Evolutionary conservation across 2,329 filamentous ascomycete genomes (phyloP).

Genomic region (Hypoxylon sp.): DNA sequence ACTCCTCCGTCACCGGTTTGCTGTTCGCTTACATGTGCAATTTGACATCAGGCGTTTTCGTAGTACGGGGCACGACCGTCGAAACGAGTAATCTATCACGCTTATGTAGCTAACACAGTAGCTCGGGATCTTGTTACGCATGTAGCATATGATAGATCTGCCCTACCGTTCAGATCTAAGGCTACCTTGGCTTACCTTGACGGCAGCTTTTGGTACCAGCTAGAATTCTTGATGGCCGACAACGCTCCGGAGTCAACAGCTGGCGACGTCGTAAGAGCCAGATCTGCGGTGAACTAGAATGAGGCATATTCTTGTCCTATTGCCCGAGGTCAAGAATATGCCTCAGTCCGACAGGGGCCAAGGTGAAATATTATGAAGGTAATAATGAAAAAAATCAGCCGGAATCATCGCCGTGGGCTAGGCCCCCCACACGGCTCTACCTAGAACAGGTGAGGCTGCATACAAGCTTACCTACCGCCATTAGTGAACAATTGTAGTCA

Average conservation of each 20-base stretch:
- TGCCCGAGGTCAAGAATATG: constrained; percentile 37
- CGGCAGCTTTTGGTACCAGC: constrained; percentile 2
- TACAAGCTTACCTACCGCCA: constrained; percentile 36
- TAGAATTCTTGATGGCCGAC: constrained; percentile 31
- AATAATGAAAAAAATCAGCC: constrained; percentile 38
- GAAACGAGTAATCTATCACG: constrained; percentile 20
- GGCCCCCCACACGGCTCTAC: constrained; percentile 38
- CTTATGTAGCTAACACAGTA: constrained; percentile 23
- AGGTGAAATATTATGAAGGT: constrained; percentile 23
- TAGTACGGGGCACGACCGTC: constrained; percentile 4
- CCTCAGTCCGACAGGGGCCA: constrained; percentile 41
- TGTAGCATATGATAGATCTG: constrained; percentile 22
- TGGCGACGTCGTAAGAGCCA: constrained; percentile 21
- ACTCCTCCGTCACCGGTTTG: constrained; percentile 37
- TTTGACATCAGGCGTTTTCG: constrained; percentile 22
- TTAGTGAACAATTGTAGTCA: constrained; percentile 43
- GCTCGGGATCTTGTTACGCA: constrained; percentile 21
- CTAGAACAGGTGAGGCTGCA: constrained; percentile 39
- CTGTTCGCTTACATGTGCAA: constrained; percentile 31
- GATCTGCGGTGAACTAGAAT: constrained; percentile 37
- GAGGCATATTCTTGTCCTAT: constrained; percentile 41
- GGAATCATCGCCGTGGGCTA: constrained; percentile 27
- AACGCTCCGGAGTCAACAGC: constrained; percentile 33
- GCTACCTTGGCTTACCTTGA: constrained; percentile 31
- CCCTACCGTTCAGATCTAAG: constrained; percentile 21